Evolutionary conservation across 306 rosid species (phyloP).

Genomic region (Luffa acutangula): DNA sequence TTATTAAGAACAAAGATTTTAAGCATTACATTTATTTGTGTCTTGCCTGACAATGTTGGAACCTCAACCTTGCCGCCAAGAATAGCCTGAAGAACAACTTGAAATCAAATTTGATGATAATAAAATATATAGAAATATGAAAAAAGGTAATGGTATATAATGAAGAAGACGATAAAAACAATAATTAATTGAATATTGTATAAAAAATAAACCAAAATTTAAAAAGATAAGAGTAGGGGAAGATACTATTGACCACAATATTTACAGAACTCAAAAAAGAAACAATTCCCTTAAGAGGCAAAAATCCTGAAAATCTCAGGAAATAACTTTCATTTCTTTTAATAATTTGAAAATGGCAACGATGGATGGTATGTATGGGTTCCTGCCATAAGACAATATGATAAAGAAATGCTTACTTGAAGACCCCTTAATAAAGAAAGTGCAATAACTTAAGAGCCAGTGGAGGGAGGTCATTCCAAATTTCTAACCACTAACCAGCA

Average conservation of each 20-base stretch:
- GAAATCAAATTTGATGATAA: not conserved
- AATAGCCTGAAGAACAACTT: slow-evolving; percentile 62
- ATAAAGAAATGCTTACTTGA: not conserved
- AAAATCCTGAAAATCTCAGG: not conserved
- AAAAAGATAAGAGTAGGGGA: not conserved
- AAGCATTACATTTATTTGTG: slow-evolving; percentile 48
- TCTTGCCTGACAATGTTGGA: slow-evolving; percentile 76
- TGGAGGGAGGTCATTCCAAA: not conserved
- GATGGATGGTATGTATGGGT: not conserved
- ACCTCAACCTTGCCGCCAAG: slow-evolving; percentile 90
- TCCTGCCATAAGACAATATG: not conserved
- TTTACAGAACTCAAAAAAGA: not conserved
- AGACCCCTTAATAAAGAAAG: not conserved
- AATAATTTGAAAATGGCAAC: not conserved
- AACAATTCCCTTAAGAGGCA: not conserved
- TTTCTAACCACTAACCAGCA: not conserved
- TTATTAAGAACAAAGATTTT: slow-evolving; percentile 9
- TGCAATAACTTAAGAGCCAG: not conserved
- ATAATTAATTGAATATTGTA: not conserved
- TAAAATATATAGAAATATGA: not conserved
- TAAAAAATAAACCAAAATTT: not conserved
- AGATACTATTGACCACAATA: not conserved
- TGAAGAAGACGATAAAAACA: not conserved
- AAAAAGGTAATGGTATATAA: not conserved
- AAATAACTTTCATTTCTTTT: not conserved